Evolutionary conservation across 345 rosid genomes (phyloP).

Genomic region (Kandelia obovata): DNA sequence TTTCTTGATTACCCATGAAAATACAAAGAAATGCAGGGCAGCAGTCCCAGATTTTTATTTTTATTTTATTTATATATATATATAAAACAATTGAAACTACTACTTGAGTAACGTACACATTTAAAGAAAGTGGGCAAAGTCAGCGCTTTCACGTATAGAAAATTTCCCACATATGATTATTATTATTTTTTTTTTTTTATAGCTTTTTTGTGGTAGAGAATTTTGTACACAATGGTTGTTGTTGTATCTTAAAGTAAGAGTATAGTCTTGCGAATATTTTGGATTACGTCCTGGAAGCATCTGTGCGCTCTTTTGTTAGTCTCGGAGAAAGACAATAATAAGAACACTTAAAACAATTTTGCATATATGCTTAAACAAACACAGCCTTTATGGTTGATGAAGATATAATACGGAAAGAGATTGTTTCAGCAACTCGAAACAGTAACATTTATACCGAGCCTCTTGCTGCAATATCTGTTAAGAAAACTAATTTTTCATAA

Average conservation of each 20-base stretch:
- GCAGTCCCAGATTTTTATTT: not conserved
- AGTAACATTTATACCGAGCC: too few species aligned
- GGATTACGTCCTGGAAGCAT: not conserved
- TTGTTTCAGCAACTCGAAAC: too few species aligned
- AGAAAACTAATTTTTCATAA: too few species aligned
- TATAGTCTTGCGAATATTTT: not conserved
- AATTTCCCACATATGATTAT: not conserved
- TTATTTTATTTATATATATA: too few species aligned
- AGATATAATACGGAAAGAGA: not conserved
- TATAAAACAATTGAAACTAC: not conserved
- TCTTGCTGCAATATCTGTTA: too few species aligned
- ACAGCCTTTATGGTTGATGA: not conserved
- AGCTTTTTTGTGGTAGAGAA: too few species aligned
- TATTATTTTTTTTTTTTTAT: not conserved
- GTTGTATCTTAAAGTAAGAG: not conserved
- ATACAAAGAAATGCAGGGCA: not conserved
- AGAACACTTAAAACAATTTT: not conserved
- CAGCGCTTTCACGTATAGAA: not conserved
- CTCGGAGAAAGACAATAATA: not conserved
- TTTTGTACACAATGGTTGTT: too few species aligned
- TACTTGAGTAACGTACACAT: not conserved
- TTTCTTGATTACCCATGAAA: not conserved
- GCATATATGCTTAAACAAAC: not conserved
- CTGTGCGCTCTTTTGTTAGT: not conserved
- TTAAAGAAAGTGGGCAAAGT: not conserved